Conservation (phyloP, 2,329 filamentous ascomycete species). For the Fusarium chuoi region DNA sequence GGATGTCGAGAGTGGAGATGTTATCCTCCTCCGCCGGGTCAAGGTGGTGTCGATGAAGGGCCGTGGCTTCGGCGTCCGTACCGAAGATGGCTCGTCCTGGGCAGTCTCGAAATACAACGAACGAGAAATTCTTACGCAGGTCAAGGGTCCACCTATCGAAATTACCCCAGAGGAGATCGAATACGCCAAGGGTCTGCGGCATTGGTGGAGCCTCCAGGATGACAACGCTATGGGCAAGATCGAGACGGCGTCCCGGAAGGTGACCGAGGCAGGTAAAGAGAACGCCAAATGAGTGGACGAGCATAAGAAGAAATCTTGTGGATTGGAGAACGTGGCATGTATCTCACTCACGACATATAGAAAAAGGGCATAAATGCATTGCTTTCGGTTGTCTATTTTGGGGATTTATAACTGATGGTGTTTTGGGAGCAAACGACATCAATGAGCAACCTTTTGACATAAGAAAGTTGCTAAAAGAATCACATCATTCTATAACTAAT, state of each 20-base stretch:
- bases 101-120: conserved; percentile 66
- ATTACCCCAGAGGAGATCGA: conserved; percentile 60
- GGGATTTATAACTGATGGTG: conserved; percentile 3
- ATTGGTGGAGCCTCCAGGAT: conserved; percentile 62
- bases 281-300: conserved; percentile 40
- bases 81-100: conserved; percentile 68
- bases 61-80: conserved; percentile 65
- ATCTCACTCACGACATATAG: conserved; percentile 5
- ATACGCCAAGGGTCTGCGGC: conserved; percentile 60
- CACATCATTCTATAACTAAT: neutral
- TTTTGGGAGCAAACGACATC: conserved; percentile 10
- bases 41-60: conserved; percentile 63
- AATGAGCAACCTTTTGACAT: neutral
- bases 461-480: neutral
- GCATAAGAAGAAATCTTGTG: neutral
- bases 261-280: conserved; percentile 43
- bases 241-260: conserved; percentile 56
- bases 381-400: conserved; percentile 12
- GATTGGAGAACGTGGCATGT: conserved; percentile 20
- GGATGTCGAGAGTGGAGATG: conserved; percentile 64
- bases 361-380: conserved; percentile 6
- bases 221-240: conserved; percentile 58
- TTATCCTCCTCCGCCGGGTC: conserved; percentile 67
- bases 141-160: conserved; percentile 70
- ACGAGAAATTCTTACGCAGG: conserved; percentile 58